Evolutionary conservation across 768 basidiomycete genomes (phyloP), one percentile per base, ranked within the genome.

Genomic region (Pleurotus eryngii): DNA sequence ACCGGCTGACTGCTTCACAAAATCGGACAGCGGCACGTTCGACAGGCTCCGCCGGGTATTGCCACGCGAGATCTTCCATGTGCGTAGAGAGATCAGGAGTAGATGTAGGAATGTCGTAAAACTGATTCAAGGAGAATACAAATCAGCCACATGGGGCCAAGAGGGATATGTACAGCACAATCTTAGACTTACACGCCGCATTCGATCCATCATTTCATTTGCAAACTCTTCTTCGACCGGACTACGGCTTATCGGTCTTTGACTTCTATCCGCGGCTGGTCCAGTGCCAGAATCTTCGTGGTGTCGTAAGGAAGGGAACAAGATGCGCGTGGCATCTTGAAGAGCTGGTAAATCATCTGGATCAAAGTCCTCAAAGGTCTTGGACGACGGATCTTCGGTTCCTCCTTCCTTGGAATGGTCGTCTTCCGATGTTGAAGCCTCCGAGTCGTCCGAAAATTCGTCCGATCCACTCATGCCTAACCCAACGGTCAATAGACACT

Each of bases 41-140:
- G 14, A 92, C 81, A 18, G 89, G 86, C 63, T 93, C 90, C 1
- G 87, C 85, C 27, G 92, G 90, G 66, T 86, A 93, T 63, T 84
- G 82, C 83, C 86, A 87, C 1, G 89, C 88, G 3, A 89, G 74
- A 61, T 85, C 80, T 65, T 90, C 89, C 83, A 92, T 84, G 62
- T 92, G 89, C 1, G 86, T 88, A 3, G 87, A 81, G 20, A 92
- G 76, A 67, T 92, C 89, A 0, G 86, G 86, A 0, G 87, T 87
- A 15, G 83, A 77, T 5, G 76, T 70, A 7, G 89, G 88, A 49
- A 93, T 82, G 53, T 87, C 85, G 60, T 88, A 85, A 68, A 94
- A 93, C 91, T 93, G 48, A 7, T 15, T 37, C 35, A 20, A 43
- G 37, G 26, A 63, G 12, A 55, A 54, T 53, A 22, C 30, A 24